Evolutionary conservation across 2,329 filamentous ascomycete species (phyloP).

Genomic region (Bipolaris oryzae): DNA sequence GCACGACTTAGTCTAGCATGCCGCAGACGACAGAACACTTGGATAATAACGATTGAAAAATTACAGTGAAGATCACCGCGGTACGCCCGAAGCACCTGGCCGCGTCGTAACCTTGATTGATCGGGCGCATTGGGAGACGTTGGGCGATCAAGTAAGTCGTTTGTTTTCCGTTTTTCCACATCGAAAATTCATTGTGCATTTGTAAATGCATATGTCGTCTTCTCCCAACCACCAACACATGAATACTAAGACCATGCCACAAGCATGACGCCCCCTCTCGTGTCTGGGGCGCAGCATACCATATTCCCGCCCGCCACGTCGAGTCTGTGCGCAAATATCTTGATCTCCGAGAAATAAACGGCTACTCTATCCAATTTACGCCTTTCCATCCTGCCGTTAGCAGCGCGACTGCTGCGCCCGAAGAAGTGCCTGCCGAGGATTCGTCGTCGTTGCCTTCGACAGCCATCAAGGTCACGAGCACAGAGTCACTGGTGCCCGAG

Average conservation of each 20-base stretch:
- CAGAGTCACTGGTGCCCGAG: background rate
- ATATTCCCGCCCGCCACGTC: slow-evolving; percentile 74
- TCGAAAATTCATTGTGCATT: background rate
- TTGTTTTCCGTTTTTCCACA: background rate
- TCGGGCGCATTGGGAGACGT: slow-evolving; percentile 77
- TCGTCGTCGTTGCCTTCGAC: slow-evolving; percentile 29
- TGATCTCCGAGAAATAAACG: slow-evolving; percentile 96
- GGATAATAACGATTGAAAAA: background rate
- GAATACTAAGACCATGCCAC: background rate
- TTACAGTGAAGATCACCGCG: slow-evolving; percentile 86
- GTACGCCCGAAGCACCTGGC: slow-evolving; percentile 84
- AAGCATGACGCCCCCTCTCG: slow-evolving; percentile 59
- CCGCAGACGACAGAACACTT: background rate
- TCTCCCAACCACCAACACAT: background rate
- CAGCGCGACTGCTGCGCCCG: slow-evolving; percentile 8
- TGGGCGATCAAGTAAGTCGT: slow-evolving; percentile 65
- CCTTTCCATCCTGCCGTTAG: slow-evolving; percentile 71
- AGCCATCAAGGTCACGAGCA: slow-evolving; percentile 43
- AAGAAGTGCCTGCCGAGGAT: background rate
- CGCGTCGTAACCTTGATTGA: slow-evolving; percentile 93
- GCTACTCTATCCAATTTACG: slow-evolving; percentile 91
- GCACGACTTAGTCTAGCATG: background rate
- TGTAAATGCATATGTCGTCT: background rate
- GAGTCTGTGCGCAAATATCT: slow-evolving; percentile 86
- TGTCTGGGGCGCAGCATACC: slow-evolving; percentile 94